These are phyloP conservation scores for Yamadazyma paraphyllophila DNA, from an alignment of 805 yeast genomes.

Conservation along the genomic window DNA sequence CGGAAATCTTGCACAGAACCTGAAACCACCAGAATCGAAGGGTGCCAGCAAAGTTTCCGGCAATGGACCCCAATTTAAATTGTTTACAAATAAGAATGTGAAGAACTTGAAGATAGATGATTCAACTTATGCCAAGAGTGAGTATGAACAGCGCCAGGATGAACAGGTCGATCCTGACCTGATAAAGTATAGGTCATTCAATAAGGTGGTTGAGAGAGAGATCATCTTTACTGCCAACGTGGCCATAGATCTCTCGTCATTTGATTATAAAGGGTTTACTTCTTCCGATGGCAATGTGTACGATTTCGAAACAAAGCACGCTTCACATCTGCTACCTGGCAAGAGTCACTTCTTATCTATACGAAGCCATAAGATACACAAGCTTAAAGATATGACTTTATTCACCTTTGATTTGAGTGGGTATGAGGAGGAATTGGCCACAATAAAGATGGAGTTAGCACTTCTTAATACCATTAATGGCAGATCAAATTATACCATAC, in stretches of 20 bases:
- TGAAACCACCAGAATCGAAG: neutral
- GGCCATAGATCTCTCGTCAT: neutral
- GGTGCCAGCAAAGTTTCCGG: neutral
- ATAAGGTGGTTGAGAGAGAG: conserved; percentile 9
- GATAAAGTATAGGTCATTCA: conserved; percentile 9
- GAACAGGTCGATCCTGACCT: conserved; percentile 9
- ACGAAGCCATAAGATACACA: conserved; percentile 2
- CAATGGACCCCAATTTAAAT: conserved; percentile 1
- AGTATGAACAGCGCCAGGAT: conserved; percentile 7
- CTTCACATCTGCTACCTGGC: neutral
- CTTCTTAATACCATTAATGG: conserved; percentile 4
- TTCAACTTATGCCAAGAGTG: conserved; percentile 2
- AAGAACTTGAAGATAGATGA: conserved; percentile 8
- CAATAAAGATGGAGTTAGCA: neutral
- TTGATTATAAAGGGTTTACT: conserved; percentile 4
- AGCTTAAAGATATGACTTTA: neutral
- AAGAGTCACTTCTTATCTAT: neutral
- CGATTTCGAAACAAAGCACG: conserved; percentile 2
- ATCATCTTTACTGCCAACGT: neutral
- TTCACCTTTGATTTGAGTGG: conserved; percentile 4
- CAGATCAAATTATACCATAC: conserved; percentile 7
- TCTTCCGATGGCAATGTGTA: neutral
- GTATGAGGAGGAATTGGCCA: neutral
- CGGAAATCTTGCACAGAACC: neutral
- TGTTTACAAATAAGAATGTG: conserved; percentile 4